phyloP scores from a whole-genome alignment of 2,329 filamentous ascomycete genomes.

The Nemania bipapillata region DNA sequence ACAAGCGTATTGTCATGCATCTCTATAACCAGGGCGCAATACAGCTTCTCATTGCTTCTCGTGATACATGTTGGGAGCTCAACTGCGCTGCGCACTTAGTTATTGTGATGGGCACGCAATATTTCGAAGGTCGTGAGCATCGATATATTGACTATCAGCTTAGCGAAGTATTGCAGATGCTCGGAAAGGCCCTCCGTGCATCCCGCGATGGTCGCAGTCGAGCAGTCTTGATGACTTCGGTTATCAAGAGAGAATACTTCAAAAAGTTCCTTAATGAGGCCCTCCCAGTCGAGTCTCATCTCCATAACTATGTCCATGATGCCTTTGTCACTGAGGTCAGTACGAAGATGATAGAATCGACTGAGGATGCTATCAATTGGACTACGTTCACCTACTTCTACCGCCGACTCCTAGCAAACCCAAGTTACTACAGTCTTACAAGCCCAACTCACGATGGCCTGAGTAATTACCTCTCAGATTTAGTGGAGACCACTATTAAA shows the following conservation, averaged over 20 bases:
- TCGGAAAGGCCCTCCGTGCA: conserved; percentile 87
- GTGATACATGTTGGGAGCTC: conserved; percentile 96
- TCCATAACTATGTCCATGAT: conserved; percentile 91
- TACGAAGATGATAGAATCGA: conserved; percentile 93
- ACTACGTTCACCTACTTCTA: conserved; percentile 99
- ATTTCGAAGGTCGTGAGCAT: conserved; percentile 95
- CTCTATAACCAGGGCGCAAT: conserved; percentile 90
- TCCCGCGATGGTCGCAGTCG: conserved; percentile 82
- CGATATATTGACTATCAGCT: conserved; percentile 96
- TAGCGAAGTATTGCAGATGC: conserved; percentile 96
- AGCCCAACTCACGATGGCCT: conserved; percentile 91
- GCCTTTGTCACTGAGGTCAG: conserved; percentile 97
- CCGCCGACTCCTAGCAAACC: conserved; percentile 90
- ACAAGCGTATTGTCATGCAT: conserved; percentile 93
- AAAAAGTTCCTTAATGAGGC: conserved; percentile 98
- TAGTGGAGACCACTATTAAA: conserved; percentile 91
- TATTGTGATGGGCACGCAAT: conserved; percentile 97
- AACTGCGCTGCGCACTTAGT: conserved; percentile 89
- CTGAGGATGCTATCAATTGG: conserved; percentile 98
- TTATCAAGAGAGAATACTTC: conserved; percentile 96
- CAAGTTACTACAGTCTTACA: conserved; percentile 91
- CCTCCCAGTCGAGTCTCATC: conserved; percentile 91
- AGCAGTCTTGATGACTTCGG: conserved; percentile 95
- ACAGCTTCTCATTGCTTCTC: conserved; percentile 78
- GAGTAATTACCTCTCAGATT: conserved; percentile 92